These are phyloP conservation scores for Geotrichum carabidarum DNA, from an alignment of 1,139 yeast species.

Conservation along the genomic window DNA sequence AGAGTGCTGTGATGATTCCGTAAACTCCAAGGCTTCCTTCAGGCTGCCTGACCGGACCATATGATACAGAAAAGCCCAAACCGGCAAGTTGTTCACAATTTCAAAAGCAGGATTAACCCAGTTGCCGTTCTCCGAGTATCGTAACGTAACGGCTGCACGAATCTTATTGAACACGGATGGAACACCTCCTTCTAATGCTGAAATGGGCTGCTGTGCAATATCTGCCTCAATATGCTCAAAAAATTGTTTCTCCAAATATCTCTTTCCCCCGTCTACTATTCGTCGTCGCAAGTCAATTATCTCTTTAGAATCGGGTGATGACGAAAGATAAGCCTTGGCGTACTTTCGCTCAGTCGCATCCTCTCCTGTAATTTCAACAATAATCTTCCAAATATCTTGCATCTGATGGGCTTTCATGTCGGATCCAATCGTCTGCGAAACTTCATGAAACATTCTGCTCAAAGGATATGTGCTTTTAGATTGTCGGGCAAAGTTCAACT, in stretches of 20 bases:
- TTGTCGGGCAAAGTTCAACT: conserved; percentile 65
- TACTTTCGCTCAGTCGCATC: conserved; percentile 47
- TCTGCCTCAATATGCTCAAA: conserved; percentile 66
- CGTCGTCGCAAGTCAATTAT: conserved; percentile 43
- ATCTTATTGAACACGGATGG: conserved; percentile 71
- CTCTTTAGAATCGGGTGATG: conserved; percentile 25
- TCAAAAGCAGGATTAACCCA: conserved; percentile 52
- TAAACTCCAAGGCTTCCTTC: conserved; percentile 66
- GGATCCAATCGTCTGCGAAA: conserved; percentile 32
- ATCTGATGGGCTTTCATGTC: conserved; percentile 38
- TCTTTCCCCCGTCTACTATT: conserved; percentile 54
- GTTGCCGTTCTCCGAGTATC: conserved; percentile 39
- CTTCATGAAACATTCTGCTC: conserved; percentile 50
- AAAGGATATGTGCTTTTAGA: conserved; percentile 47
- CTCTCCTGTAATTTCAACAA: conserved; percentile 33
- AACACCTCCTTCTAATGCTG: conserved; percentile 52
- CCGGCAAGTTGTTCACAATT: conserved; percentile 73
- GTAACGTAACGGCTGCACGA: conserved; percentile 54
- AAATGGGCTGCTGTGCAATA: conserved; percentile 57
- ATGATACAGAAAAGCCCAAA: conserved; percentile 88
- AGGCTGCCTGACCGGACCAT: conserved; percentile 77
- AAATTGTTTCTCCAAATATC: conserved; percentile 70
- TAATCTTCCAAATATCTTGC: conserved; percentile 38
- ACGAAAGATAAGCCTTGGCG: conserved; percentile 35
- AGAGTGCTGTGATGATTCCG: conserved; percentile 48